Percentiles rank a stretch among this genome's conserved stretches.
phyloP scores from a whole-genome alignment of 2,329 filamentous ascomycete genomes.

The Purpureocillium takamizusanense region DNA sequence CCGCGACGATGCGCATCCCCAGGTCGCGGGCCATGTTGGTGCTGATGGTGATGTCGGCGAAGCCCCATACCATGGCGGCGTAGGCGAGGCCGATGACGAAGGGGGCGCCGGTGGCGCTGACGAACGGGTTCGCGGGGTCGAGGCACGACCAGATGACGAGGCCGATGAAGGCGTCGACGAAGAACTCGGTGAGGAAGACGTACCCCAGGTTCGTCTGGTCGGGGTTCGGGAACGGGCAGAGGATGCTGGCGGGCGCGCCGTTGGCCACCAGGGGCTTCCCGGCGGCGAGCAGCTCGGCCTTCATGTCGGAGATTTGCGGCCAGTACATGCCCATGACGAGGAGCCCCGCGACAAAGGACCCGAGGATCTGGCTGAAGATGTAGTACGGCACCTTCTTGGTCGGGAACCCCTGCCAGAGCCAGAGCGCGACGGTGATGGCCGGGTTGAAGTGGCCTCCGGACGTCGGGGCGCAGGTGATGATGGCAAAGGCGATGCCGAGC shows the following conservation, averaged over 20 bases:
- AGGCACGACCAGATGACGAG: conserved; percentile 49
- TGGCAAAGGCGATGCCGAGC: conserved; percentile 48
- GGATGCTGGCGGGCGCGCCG: conserved; percentile 42
- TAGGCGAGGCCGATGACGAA: conserved; percentile 49
- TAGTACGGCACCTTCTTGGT: conserved; percentile 49
- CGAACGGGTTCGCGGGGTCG: conserved; percentile 50
- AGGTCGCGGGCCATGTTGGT: conserved; percentile 51
- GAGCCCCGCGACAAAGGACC: conserved; percentile 45
- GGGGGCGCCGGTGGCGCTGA: conserved; percentile 35
- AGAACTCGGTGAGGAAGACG: conserved; percentile 50
- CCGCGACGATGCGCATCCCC: conserved; percentile 48
- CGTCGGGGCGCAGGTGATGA: conserved; percentile 44
- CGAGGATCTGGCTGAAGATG: conserved; percentile 46
- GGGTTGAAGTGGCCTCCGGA: conserved; percentile 49
- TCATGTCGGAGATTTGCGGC: conserved; percentile 29
- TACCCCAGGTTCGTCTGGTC: conserved; percentile 45
- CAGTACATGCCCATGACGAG: conserved; percentile 48
- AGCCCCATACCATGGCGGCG: conserved; percentile 45
- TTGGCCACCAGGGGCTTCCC: conserved; percentile 22
- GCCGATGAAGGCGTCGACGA: conserved; percentile 46
- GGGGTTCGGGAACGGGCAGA: conserved; percentile 42
- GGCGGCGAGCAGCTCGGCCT: conserved; percentile 24
- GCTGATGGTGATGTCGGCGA: conserved; percentile 42
- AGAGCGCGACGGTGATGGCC: conserved; percentile 35
- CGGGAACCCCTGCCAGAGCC: conserved; percentile 48